These are phyloP conservation scores for Guadua angustifolia DNA, from an alignment of 176 grass and related monocot genomes.

Conservation along the genomic window DNA sequence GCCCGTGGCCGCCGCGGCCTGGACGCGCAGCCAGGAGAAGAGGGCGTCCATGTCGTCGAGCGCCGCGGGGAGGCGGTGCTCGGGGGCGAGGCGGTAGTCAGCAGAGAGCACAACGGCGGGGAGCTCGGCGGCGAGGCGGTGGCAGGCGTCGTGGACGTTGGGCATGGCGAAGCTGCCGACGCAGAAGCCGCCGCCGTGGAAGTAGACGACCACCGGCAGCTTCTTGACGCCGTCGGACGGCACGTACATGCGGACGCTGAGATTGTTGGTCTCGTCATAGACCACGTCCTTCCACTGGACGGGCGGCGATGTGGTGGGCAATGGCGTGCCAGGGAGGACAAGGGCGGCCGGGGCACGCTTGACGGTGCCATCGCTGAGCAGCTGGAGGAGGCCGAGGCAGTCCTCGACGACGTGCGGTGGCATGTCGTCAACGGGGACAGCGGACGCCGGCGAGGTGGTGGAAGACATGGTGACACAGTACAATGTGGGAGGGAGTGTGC, in stretches of 20 bases:
- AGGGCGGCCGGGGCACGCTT: background rate
- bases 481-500: too few species aligned
- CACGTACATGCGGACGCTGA: constrained; percentile 23
- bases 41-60: too few species aligned
- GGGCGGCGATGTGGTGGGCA: background rate
- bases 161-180: constrained; percentile 23
- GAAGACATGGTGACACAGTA: too few species aligned
- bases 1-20: background rate
- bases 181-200: constrained; percentile 47
- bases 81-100: constrained; percentile 68
- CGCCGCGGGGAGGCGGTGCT: constrained; percentile 53
- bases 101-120: constrained; percentile 52
- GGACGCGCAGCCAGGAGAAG: too few species aligned
- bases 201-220: constrained; percentile 51
- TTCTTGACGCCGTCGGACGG: background rate
- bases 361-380: constrained; percentile 44
- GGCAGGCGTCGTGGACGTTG: constrained; percentile 32
- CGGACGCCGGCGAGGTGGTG: constrained; percentile 3
- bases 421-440: background rate
- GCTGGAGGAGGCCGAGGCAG: constrained; percentile 53
- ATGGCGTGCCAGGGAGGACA: background rate
- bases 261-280: constrained; percentile 12
- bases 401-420: constrained; percentile 52
- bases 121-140: constrained; percentile 34
- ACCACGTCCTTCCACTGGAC: constrained; percentile 44